A percentile compares a stretch with the other conserved stretches of the same genome.
Evolutionary conservation across 2,329 filamentous ascomycete species (phyloP).

Genomic region (Acrodontium crateriforme): DNA sequence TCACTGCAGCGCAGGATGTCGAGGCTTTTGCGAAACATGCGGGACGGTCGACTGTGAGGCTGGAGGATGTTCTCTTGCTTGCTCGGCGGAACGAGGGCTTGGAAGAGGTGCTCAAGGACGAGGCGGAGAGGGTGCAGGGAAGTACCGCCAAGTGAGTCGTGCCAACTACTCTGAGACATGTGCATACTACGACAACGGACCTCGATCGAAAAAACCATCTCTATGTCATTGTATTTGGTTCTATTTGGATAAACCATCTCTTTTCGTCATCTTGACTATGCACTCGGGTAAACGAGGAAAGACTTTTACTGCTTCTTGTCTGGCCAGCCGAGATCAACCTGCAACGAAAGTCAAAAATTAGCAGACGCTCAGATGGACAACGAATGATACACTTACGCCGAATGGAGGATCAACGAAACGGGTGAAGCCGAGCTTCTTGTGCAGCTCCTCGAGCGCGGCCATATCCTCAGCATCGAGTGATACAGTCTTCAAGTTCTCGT

Average conservation of each 20-base stretch:
- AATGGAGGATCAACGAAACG: constrained; percentile 37
- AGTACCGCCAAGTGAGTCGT: too few relatives aligned
- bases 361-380: not conserved
- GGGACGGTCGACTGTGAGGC: constrained; percentile 63
- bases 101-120: constrained; percentile 57
- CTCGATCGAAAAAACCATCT: too few relatives aligned
- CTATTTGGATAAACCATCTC: too few relatives aligned
- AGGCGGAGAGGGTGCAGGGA: constrained; percentile 41
- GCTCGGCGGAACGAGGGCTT: constrained; percentile 77
- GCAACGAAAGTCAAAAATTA: constrained; percentile 3
- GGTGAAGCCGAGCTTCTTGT: constrained; percentile 33
- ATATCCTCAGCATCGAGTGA: constrained; percentile 51
- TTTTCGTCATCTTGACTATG: too few relatives aligned
- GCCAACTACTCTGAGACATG: too few relatives aligned
- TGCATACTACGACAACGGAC: too few relatives aligned
- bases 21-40: constrained; percentile 55
- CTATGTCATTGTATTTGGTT: too few relatives aligned
- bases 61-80: constrained; percentile 77
- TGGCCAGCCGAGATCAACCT: constrained; percentile 34
- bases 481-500: constrained; percentile 54
- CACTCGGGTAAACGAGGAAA: too few relatives aligned
- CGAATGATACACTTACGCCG: constrained; percentile 20
- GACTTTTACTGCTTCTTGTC: constrained; percentile 26
- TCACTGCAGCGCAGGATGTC: constrained; percentile 35
- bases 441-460: constrained; percentile 33